Evolutionary conservation across 768 basidiomycete genomes (phyloP), one percentile per base, ranked within the genome.

Genomic region (Hygrocybe coccinea): DNA sequence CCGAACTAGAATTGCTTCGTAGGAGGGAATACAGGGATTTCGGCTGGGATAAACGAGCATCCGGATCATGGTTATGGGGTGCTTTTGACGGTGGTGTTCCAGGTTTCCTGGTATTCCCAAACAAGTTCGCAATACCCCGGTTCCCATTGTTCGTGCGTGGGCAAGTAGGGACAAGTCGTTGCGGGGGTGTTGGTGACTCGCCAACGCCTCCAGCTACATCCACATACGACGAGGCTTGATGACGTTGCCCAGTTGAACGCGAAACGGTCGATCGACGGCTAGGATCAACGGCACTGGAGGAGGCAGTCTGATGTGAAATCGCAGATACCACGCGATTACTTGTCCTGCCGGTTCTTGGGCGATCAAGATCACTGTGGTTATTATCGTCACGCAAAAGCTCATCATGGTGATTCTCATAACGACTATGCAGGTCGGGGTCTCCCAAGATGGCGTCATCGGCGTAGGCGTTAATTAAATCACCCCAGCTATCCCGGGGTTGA

Each of bases 191-290:
- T 3, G 88, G 89, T 0, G 84, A 80, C 57, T 86, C 84, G 25
- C 87, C 87, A 19, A 89, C 78, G 22, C 83, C 86, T 29, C 83
- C 85, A 4, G 74, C 66, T 35, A 73, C 65, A 60, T 79, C 78
- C 4, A 78, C 69, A 60, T 76, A 79, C 0, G 78, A 73, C 8
- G 76, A 69, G 5, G 71, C 62, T 12, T 72, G 71, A 35, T 63
- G 68, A 44, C 64, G 71, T 43, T 64, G 59, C n/a, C 57, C 62
- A 24, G 69, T 68, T 6, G 75, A 70, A 55, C 22, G 49, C 50
- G 63, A 35, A 49, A 72, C 62, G 1, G 71, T 71, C 5, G 77
- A 72, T 22, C 73, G 71, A 15, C 71, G 72, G 54, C 59, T 68
- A 17, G 71, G 71, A 60, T 76, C 75, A 14, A 74, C 65, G 34